Evolutionary conservation across 805 yeast species (phyloP).

Genomic region (Candida incommunis): DNA sequence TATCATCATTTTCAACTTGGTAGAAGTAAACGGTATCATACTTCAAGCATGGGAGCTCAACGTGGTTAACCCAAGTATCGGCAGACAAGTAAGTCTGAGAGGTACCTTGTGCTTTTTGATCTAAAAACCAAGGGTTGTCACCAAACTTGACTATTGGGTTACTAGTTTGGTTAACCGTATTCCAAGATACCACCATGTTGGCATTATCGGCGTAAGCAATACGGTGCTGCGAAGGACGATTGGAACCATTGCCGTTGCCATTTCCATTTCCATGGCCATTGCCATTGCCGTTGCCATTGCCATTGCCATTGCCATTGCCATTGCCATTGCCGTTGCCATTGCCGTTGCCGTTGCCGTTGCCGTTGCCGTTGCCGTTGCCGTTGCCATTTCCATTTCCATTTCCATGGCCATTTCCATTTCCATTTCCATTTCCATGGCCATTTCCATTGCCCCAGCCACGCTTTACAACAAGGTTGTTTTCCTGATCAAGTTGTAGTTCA

Average conservation of each 20-base stretch:
- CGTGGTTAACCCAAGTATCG: constrained; percentile 16
- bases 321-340: no score
- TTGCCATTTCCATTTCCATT: no score
- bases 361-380: no score
- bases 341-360: no score
- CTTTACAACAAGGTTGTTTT: background rate
- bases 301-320: no score
- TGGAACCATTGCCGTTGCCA: no score
- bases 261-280: no score
- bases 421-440: no score
- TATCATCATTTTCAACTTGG: constrained; percentile 10
- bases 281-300: no score
- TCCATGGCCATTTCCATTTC: no score
- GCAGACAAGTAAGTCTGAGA: constrained; percentile 14
- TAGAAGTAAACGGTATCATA: constrained; percentile 19
- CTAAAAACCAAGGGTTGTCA: constrained; percentile 5
- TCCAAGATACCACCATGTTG: constrained; percentile 18
- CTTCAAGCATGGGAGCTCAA: constrained; percentile 12
- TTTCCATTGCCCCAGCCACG: no score
- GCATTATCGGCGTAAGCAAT: constrained; percentile 13
- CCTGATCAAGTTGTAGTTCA: no score
- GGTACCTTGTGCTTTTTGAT: constrained; percentile 4
- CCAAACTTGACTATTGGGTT: constrained; percentile 16
- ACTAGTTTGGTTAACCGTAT: constrained; percentile 10
- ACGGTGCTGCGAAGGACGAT: constrained; percentile 10